phyloP scores from a whole-genome alignment of 345 rosid genomes.

The Gossypium mustelinum region DNA sequence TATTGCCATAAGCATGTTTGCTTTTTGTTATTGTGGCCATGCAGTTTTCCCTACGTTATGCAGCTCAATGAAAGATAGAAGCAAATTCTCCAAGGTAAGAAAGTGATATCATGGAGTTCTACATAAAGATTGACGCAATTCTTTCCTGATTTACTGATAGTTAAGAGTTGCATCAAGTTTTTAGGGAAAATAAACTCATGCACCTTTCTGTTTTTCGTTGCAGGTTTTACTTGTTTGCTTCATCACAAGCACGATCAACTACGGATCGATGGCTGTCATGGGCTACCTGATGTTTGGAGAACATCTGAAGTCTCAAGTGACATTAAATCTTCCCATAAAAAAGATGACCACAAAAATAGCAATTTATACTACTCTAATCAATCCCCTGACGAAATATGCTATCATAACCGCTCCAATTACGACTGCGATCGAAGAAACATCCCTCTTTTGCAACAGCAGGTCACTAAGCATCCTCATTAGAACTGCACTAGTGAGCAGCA shows the following conservation, averaged over 20 bases:
- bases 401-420: constrained; percentile 47
- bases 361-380: constrained; percentile 49
- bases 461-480: constrained; percentile 37
- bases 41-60: constrained; percentile 58
- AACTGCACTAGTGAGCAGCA: constrained; percentile 48
- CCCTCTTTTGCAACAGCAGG: constrained; percentile 29
- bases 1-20: constrained; percentile 45
- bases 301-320: constrained; percentile 53
- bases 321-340: constrained; percentile 51
- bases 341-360: constrained; percentile 50
- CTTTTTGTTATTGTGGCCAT: constrained; percentile 65
- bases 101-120: no score
- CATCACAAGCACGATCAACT: constrained; percentile 41
- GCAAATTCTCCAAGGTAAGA: constrained; percentile 52
- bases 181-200: neutral
- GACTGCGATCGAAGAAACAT: constrained; percentile 42
- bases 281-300: constrained; percentile 70
- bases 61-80: constrained; percentile 71
- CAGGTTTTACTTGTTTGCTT: constrained; percentile 61
- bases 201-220: neutral
- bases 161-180: neutral
- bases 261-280: constrained; percentile 52
- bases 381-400: constrained; percentile 61
- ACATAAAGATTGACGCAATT: neutral
- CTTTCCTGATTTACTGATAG: neutral